Evolutionary conservation across 768 basidiomycete genomes (phyloP), one percentile per base, ranked within the genome.

Genomic region (Suillus decipiens): DNA sequence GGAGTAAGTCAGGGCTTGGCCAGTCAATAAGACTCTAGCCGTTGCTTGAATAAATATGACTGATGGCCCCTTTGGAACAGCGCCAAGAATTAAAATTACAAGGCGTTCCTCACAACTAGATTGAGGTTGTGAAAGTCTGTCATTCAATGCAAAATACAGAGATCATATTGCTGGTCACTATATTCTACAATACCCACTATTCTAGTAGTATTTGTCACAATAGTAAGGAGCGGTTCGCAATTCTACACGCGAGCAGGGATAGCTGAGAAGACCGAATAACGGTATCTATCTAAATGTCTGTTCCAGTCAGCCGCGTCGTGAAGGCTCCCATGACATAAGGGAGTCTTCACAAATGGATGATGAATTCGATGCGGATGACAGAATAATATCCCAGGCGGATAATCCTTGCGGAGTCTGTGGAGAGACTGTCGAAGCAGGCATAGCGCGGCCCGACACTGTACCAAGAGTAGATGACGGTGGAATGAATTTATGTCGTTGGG

Each of bases 321-420:
- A 75, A 55, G 84, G 83, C 69, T 86, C 81, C 86, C 86, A 88
- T 65, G 81, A 81, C 85, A 86, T 86, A 68, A 87, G 85, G 0
- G 82, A 78, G 69, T 87, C 86, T 48, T 86, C 85, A 62, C 78
- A 78, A 59, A 82, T 67, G 62, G 76, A 69, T 24, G 77, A 74
- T 45, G 74, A 73, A 33, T 71, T 74, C 45, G 70, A 59, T 58
- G 63, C 51, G 36, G 63, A 68, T 3, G 74, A 50, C 17, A 64
- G 28, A 12, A 11, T 11, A 12, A 61, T 62, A 33, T 60, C 65
- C 72, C 70, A 73, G 43, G 65, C 37, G 24, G 68, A 68, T 58
- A 66, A 59, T 19, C 56, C 61, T 48, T 64, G 66, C 36, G 69
- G 45, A 11, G 66, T 61, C 22, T 64, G 65, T 19, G 67, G 65